A percentile compares a stretch with the other conserved stretches of the same genome.
phyloP scores from a whole-genome alignment of 805 yeast genomes.

The Saturnispora galanensis region DNA sequence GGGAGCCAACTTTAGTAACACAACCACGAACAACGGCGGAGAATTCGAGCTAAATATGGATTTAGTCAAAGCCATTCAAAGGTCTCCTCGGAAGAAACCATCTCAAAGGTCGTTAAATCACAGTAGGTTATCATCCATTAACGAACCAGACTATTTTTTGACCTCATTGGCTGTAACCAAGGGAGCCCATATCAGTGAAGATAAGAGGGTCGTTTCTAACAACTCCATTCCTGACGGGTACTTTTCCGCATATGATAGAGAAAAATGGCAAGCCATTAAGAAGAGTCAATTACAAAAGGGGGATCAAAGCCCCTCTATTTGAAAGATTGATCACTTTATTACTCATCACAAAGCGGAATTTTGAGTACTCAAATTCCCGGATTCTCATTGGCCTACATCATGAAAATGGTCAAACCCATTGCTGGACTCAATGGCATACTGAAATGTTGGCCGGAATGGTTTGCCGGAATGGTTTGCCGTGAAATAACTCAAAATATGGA shows the following conservation, averaged over 20 bases:
- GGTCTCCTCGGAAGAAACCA: slow-evolving; percentile 18
- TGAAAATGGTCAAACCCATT: no score
- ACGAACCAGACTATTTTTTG: slow-evolving; percentile 1
- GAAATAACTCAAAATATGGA: no score
- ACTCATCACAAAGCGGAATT: no score
- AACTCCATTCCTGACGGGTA: slow-evolving; percentile 46
- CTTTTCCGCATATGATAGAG: slow-evolving; percentile 56
- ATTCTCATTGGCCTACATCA: no score
- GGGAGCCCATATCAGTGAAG: slow-evolving; percentile 1
- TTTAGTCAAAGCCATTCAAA: slow-evolving; percentile 19
- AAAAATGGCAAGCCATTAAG: slow-evolving; percentile 51
- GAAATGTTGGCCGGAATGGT: no score
- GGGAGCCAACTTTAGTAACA: no score
- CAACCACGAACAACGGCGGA: slow-evolving; percentile 5
- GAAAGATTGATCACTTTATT: no score
- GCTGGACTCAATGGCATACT: no score
- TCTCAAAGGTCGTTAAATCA: slow-evolving; percentile 7
- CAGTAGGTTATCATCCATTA: background rate
- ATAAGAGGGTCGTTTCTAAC: slow-evolving; percentile 15
- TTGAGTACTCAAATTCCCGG: no score
- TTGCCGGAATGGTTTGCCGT: no score
- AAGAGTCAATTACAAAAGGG: slow-evolving; percentile 5
- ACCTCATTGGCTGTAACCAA: slow-evolving; percentile 1
- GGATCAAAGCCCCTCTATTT: no score
- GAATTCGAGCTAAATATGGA: slow-evolving; percentile 23